A percentile compares a stretch with the other conserved stretches of the same genome.
Evolutionary conservation across 331 rosid genomes (phyloP).

Genomic region (Phaseolus coccineus): DNA sequence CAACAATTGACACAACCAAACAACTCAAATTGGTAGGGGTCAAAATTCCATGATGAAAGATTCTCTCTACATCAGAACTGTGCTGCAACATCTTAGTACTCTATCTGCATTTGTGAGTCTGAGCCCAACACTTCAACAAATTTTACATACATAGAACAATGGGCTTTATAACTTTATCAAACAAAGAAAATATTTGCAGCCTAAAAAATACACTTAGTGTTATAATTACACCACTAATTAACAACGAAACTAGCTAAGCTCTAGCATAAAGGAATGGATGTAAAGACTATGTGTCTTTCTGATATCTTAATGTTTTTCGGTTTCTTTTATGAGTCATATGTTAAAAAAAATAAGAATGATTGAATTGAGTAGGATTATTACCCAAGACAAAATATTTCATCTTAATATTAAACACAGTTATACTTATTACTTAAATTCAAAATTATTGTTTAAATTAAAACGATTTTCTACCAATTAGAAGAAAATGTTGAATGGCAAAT

Average conservation of each 20-base stretch:
- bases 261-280: not conserved
- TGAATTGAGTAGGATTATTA: not conserved
- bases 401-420: too few relatives aligned
- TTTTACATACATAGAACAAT: not conserved
- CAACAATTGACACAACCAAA: conserved; percentile 8
- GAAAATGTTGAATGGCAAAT: not conserved
- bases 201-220: not conserved
- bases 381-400: not conserved
- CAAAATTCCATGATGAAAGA: not conserved
- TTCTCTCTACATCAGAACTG: conserved; percentile 14
- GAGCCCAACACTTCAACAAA: conserved; percentile 7
- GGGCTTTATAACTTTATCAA: conserved; percentile 30
- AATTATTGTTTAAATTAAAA: too few relatives aligned
- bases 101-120: conserved; percentile 5
- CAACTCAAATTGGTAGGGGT: not conserved
- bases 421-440: too few relatives aligned
- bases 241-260: not conserved
- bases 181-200: not conserved
- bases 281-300: not conserved
- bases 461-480: too few relatives aligned
- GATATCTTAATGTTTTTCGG: not conserved
- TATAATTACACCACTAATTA: not conserved
- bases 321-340: not conserved
- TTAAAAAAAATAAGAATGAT: too few relatives aligned
- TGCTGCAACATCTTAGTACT: not conserved